phyloP scores from a whole-genome alignment of 176 grass and related monocot genomes.

The Musa beccarii region DNA sequence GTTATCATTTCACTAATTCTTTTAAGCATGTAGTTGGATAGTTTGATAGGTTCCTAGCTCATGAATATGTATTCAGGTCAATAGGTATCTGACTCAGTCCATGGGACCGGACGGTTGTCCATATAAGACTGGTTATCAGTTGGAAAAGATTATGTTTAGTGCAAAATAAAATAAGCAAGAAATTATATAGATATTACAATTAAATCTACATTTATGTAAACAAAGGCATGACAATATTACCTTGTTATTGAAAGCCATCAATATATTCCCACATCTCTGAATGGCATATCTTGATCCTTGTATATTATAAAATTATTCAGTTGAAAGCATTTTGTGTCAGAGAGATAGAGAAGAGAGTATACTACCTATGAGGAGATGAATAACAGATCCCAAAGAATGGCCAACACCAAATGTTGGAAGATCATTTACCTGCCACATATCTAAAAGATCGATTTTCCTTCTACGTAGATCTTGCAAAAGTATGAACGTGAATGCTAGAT shows the following conservation, averaged over 20 bases:
- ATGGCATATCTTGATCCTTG: slow-evolving; percentile 90
- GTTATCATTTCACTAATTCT: no score
- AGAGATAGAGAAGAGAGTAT: not conserved
- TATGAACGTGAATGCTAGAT: not conserved
- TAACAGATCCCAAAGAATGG: slow-evolving; percentile 80
- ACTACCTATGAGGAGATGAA: slow-evolving; percentile 86
- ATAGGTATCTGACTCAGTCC: not conserved
- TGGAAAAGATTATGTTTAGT: not conserved
- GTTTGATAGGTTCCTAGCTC: no score
- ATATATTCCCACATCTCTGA: slow-evolving; percentile 73
- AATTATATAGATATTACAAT: not conserved
- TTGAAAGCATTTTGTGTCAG: not conserved
- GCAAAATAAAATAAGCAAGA: not conserved
- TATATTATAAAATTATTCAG: not conserved
- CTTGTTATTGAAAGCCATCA: slow-evolving; percentile 98
- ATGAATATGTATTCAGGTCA: no score
- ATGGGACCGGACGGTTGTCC: not conserved
- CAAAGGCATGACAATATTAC: slow-evolving; percentile 27
- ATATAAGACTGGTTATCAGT: not conserved
- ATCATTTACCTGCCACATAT: slow-evolving; percentile 48
- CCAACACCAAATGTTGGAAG: slow-evolving; percentile 91
- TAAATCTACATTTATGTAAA: not conserved
- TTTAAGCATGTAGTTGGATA: no score
- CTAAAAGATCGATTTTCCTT: not conserved
- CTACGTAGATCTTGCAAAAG: not conserved